Base-by-base conservation (phyloP, 2,329 filamentous ascomycete genomes). In the Microcyclosporella mali region DNA sequence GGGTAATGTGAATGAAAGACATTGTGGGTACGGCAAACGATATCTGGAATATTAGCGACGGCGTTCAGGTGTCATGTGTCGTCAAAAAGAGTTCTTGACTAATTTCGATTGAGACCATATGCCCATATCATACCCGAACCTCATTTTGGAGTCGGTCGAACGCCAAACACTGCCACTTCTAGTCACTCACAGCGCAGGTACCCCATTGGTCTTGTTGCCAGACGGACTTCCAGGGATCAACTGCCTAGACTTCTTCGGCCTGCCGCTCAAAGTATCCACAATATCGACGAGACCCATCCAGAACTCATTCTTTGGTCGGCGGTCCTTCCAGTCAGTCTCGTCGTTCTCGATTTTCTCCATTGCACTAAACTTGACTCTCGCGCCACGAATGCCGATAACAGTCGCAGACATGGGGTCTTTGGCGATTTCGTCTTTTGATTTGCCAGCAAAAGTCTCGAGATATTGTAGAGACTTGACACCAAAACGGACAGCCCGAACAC, bases 381-480 rank as follows among this genome's bases (percentile, higher is more conserved):
- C 88, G 16, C 89, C 89, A 67, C 87, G 83, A 63, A 98, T 90
- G 18, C 92, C 92, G 59, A 98, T 97, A 30, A 98, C 88, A 0
- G 81, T 74, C 2, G 83, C 76, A 40, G 83, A 88, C 64, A 82
- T 70, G 3, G 82, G 78, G 60, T 95, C 85, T 19, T 78, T 74
- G 49, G 81, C 79, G 50, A 95, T 85, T 48, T 82, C 79, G 30
- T 79, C 71, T 47, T 77, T 75, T 28, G 75, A 73, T 56, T 79
- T 79, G 38, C 79, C 80, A 6, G 81, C 81, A 58, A 82, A 95
- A 16, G 69, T 66, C 68, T 98, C 92, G 3, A 98, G 73, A 62
- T 95, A 88, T 70, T 95, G 82, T 62, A 97, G 85, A 63, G 88
- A 94, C 70, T 89, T 90, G 67, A 97, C 92, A 8, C 89, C 88